Evolutionary conservation across 345 rosid species (phyloP), one percentile per base, ranked within the genome.

Genomic region (Pistacia integerrima): DNA sequence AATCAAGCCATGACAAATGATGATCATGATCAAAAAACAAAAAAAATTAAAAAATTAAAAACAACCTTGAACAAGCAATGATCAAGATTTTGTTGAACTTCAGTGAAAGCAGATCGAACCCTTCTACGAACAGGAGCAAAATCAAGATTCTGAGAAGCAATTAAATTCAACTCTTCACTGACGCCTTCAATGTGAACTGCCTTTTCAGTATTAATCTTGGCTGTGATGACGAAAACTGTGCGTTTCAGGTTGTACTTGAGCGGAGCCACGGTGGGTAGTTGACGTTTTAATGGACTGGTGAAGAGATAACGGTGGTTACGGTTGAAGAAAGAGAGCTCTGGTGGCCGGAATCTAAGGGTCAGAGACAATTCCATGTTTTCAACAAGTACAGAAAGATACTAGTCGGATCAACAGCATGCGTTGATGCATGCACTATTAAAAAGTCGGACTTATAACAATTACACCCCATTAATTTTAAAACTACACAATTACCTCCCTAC

Each of bases 51-150:
- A 25, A 12, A 33, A 28, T 8, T 17, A 5, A 55, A 55, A 78
- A 79, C 20, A 17, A 90, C 98, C 97, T 90, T 91, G 80, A 93
- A 92, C 74, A 95, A 79, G 70, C 90, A 89, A 78, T 95, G 99
- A 83, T 93, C 99, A 67, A 95, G 93, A 80, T 86, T 88, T 78
- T 61, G 89, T 63, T 91, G 97, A 41, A 85, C 86, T 61, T 87
- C 83, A 58, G 25, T 5, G 69, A 95, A 95, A 75, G 99, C 97
- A 10, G 90, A 87, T 46, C 97, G 97, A 41, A 87, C 90, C 66
- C 64, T 70, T 61, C 99, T 81, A 57, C 99, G 86, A 69, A 91
- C 88, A 4, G 91, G 86, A 61, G 96, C 97, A 72, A 88, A 84
- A 80, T 90, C 98, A 81, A 95, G 85, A 76, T 83, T 87, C 86